phyloP scores from a whole-genome alignment of 306 rosid species.

The Hippophae rhamnoides region DNA sequence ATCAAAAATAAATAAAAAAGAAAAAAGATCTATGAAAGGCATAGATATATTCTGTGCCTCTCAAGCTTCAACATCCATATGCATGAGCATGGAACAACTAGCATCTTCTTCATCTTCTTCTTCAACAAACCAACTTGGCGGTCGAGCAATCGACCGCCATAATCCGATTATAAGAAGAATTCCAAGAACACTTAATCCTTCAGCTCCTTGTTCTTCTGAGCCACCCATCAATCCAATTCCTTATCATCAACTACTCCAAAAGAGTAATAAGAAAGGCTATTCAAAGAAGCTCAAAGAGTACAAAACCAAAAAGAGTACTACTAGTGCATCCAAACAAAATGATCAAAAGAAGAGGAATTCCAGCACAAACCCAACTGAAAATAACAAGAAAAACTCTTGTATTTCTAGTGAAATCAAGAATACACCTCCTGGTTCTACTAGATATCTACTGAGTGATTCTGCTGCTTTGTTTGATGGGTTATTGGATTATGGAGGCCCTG shows the following conservation, averaged over 20 bases:
- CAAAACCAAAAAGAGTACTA: conserved; percentile 16
- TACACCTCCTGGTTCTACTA: conserved; percentile 60
- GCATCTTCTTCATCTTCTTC: conserved; percentile 47
- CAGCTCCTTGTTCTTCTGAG: conserved; percentile 31
- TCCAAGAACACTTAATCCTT: conserved; percentile 10
- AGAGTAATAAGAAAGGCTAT: conserved; percentile 22
- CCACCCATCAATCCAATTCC: conserved; percentile 36
- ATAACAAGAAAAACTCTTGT: conserved; percentile 17
- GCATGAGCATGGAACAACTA: conserved; percentile 65
- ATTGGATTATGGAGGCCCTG: conserved; percentile 26
- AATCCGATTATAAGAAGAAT: conserved; percentile 65
- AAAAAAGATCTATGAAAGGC: conserved; percentile 41
- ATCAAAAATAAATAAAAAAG: conserved; percentile 22
- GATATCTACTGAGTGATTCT: conserved; percentile 52
- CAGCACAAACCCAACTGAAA: not conserved
- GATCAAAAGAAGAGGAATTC: conserved; percentile 24
- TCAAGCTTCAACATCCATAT: conserved; percentile 81
- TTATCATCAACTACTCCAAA: conserved; percentile 25
- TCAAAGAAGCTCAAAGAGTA: not conserved
- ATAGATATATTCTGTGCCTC: conserved; percentile 66
- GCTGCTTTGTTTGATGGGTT: conserved; percentile 29
- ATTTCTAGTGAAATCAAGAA: conserved; percentile 18
- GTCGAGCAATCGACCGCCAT: conserved; percentile 78
- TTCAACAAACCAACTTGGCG: conserved; percentile 42
- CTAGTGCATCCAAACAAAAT: conserved; percentile 27